Conservation (phyloP, 2,329 filamentous ascomycete genomes). For the Trichoderma simmonsii region DNA sequence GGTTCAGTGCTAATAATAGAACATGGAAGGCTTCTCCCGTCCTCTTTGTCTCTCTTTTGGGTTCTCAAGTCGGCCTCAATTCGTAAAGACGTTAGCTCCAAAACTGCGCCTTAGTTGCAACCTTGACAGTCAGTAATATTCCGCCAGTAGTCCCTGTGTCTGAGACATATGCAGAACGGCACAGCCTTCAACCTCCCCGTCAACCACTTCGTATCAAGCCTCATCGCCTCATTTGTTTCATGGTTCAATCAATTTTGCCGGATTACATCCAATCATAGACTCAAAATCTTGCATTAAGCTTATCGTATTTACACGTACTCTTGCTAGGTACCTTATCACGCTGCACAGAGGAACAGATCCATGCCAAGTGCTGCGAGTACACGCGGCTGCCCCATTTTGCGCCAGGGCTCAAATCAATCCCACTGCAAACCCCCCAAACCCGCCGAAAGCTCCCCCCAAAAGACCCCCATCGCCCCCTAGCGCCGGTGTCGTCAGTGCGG, state of each 20-base stretch:
- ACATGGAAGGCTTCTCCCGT: neutral
- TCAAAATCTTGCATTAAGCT: neutral
- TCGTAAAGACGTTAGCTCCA: neutral
- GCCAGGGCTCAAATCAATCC: neutral
- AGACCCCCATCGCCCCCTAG: neutral
- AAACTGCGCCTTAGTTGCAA: neutral
- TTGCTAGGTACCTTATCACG: neutral
- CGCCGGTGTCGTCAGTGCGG: conserved; percentile 3
- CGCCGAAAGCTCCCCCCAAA: neutral
- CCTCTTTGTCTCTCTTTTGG: neutral
- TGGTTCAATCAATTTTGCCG: neutral
- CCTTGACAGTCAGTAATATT: neutral
- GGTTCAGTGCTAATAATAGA: neutral
- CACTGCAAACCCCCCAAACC: neutral
- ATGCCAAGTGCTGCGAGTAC: neutral
- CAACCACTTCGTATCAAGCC: neutral
- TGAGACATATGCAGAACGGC: neutral
- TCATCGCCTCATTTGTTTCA: neutral
- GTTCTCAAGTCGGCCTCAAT: neutral
- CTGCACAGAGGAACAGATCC: neutral
- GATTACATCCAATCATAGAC: neutral
- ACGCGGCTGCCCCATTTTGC: conserved; percentile 2
- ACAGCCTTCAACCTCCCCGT: neutral
- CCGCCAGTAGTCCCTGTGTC: neutral
- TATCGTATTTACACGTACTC: neutral